A percentile compares a stretch with the other conserved stretches of the same genome.
Evolutionary conservation across 805 yeast genomes (phyloP).

Genomic region (Lachancea fermentati): DNA sequence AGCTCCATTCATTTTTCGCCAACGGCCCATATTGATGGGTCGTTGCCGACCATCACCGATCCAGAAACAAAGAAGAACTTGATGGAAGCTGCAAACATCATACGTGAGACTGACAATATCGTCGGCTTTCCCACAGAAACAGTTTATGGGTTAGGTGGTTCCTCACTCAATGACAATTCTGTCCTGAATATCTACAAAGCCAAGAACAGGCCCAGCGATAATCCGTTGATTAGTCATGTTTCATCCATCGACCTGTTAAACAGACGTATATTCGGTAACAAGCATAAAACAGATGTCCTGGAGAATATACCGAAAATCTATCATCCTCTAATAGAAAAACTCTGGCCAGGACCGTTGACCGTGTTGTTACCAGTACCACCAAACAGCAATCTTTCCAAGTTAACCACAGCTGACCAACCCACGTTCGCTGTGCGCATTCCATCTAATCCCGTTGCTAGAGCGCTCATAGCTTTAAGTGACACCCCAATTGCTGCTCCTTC

Average conservation of each 20-base stretch:
- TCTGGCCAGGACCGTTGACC: constrained; percentile 97
- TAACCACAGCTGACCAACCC: constrained; percentile 80
- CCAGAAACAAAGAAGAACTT: constrained; percentile 47
- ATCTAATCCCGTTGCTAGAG: constrained; percentile 80
- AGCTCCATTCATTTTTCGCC: constrained; percentile 42
- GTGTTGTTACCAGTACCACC: constrained; percentile 63
- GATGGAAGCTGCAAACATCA: constrained; percentile 50
- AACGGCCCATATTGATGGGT: constrained; percentile 33
- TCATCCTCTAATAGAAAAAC: constrained; percentile 51
- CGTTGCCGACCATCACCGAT: constrained; percentile 44
- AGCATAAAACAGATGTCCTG: constrained; percentile 15
- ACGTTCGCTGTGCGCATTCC: constrained; percentile 95
- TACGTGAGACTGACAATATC: constrained; percentile 48
- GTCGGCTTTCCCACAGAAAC: constrained; percentile 97
- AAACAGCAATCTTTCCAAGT: constrained; percentile 51
- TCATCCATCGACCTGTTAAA: constrained; percentile 70
- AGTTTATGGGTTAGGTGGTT: constrained; percentile 93
- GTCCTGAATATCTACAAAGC: constrained; percentile 77
- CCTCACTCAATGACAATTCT: constrained; percentile 66
- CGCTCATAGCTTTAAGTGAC: constrained; percentile 76
- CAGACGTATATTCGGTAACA: constrained; percentile 45
- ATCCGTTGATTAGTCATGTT: constrained; percentile 88
- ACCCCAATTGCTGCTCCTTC: constrained; percentile 96
- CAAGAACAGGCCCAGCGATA: constrained; percentile 91
- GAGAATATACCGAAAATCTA: constrained; percentile 64